Conservation (phyloP, 2,329 filamentous ascomycete genomes). For the Clarireedia homoeocarpa region DNA sequence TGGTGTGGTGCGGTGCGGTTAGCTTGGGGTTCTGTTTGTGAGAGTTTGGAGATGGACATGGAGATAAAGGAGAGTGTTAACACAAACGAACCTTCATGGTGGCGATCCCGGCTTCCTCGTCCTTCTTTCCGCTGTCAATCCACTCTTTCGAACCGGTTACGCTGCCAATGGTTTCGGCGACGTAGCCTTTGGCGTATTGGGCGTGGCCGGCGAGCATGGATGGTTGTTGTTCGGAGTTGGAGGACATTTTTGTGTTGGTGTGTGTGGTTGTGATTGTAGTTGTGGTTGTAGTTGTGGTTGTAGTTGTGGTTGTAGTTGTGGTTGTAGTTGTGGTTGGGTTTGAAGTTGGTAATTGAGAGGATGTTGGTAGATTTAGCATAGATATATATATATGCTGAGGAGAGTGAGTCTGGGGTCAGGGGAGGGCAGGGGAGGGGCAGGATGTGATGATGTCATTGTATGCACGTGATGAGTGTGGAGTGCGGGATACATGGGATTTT, state of each 20-base stretch:
- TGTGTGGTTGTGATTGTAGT: neutral
- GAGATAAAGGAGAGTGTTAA: neutral
- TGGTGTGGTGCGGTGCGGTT: neutral
- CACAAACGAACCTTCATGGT: slow-evolving; percentile 37
- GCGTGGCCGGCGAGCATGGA: slow-evolving; percentile 56
- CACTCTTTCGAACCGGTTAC: slow-evolving; percentile 55
- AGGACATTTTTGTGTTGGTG: neutral
- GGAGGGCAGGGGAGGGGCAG: neutral
- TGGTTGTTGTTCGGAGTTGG: slow-evolving; percentile 30
- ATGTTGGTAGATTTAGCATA: no score
- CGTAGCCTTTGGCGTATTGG: slow-evolving; percentile 61
- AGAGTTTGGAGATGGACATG: no score
- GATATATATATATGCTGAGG: no score
- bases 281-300: neutral
- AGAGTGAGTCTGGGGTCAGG: no score
- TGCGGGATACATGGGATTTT: neutral
- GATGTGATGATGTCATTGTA: neutral
- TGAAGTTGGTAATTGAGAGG: neutral
- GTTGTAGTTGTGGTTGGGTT: neutral
- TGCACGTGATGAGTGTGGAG: neutral
- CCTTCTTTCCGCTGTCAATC: slow-evolving; percentile 55
- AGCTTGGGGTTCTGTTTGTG: neutral
- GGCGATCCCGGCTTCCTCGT: slow-evolving; percentile 54
- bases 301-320: neutral
- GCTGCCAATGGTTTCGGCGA: slow-evolving; percentile 47